Conservation (phyloP, 441 rosid genomes). For the Eutrema salsugineum region DNA sequence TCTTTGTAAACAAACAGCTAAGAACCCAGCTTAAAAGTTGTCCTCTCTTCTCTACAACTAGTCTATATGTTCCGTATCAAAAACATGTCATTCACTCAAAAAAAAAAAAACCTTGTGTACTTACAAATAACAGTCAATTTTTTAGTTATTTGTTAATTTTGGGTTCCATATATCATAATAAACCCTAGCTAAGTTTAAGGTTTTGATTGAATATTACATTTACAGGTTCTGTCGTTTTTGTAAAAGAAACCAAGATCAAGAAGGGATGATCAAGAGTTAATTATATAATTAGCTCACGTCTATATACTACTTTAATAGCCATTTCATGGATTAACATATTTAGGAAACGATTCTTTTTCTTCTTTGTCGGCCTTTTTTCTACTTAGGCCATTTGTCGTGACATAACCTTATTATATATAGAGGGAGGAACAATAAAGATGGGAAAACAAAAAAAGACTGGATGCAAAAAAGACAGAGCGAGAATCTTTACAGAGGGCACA, state of each 20-base stretch:
- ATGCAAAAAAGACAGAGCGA: constrained; percentile 9
- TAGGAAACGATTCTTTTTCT: not conserved
- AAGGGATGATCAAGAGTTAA: not conserved
- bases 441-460: not conserved
- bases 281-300: not conserved
- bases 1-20: constrained; percentile 24
- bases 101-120: not conserved
- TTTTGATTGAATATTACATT: not conserved
- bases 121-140: not conserved
- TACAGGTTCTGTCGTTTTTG: not conserved
- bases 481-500: constrained; percentile 30
- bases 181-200: not conserved
- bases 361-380: constrained; percentile 19
- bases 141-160: not conserved
- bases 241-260: constrained; percentile 2
- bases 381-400: constrained; percentile 23
- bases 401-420: not conserved
- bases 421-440: not conserved
- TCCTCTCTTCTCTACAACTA: constrained; percentile 18
- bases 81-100: constrained; percentile 3
- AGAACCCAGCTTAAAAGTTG: constrained; percentile 23
- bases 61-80: constrained; percentile 11
- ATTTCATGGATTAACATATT: not conserved
- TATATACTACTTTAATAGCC: not conserved
- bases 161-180: no score